Conservation (phyloP, 2,329 filamentous ascomycete species). For the Sclerotinia nivalis region DNA sequence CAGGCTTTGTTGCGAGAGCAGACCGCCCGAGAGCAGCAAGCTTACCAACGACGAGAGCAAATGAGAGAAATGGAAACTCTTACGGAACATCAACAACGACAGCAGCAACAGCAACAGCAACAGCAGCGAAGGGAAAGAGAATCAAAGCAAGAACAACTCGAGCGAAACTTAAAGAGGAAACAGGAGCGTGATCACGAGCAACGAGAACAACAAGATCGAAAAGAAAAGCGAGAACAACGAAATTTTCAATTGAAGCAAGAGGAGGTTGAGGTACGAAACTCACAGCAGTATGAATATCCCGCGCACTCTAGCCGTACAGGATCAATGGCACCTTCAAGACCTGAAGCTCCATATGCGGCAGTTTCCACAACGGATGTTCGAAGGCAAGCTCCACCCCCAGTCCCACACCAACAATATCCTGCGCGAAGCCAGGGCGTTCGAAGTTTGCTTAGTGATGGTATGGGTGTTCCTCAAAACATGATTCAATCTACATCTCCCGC, state of each 20-base stretch:
- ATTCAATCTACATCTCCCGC: slow-evolving; percentile 36
- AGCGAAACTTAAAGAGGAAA: slow-evolving; percentile 23
- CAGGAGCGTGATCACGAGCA: slow-evolving; percentile 24
- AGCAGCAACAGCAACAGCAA: slow-evolving; percentile 1
- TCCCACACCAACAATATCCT: slow-evolving; percentile 29
- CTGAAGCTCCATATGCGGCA: slow-evolving; percentile 29
- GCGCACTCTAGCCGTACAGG: slow-evolving; percentile 31
- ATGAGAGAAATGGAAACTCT: slow-evolving; percentile 12
- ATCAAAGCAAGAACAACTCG: slow-evolving; percentile 6
- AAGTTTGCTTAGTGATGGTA: slow-evolving; percentile 35
- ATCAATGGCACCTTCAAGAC: slow-evolving; percentile 32
- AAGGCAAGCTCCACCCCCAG: slow-evolving; percentile 33
- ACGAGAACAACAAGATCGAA: slow-evolving; percentile 23
- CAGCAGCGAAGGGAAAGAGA: slow-evolving; percentile 14
- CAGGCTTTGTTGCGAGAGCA: background rate
- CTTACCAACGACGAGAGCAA: background rate
- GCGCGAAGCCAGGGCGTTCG: slow-evolving; percentile 34
- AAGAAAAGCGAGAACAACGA: slow-evolving; percentile 32
- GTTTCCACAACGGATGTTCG: slow-evolving; percentile 2
- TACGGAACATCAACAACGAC: background rate
- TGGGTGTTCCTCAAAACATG: slow-evolving; percentile 29
- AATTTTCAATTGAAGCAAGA: slow-evolving; percentile 40
- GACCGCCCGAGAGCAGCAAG: background rate
- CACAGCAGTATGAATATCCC: slow-evolving; percentile 42
- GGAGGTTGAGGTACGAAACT: slow-evolving; percentile 37